These are phyloP conservation scores for Diaporthe destruens DNA, from an alignment of 2,329 filamentous ascomycete genomes.

Conservation along the genomic window DNA sequence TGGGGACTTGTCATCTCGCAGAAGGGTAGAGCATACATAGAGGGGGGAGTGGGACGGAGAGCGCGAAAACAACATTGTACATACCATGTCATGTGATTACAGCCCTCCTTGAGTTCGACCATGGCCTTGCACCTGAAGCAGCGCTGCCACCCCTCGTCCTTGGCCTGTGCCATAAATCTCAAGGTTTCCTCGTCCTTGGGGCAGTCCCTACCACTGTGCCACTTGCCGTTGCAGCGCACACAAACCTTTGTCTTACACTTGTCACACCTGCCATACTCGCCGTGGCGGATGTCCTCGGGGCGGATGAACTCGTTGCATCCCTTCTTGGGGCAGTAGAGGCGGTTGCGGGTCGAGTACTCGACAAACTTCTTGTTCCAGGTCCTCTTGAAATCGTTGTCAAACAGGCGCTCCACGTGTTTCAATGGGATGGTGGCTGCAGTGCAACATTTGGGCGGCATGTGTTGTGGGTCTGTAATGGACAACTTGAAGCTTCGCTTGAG, in stretches of 20 bases:
- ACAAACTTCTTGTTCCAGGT: conserved; percentile 85
- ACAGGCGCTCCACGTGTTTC: conserved; percentile 80
- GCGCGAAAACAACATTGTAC: conserved; percentile 49
- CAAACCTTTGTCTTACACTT: conserved; percentile 82
- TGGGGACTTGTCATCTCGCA: conserved; percentile 4
- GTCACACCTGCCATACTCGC: conserved; percentile 76
- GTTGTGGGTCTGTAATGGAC: conserved; percentile 80
- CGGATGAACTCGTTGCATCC: conserved; percentile 86
- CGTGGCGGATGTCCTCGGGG: conserved; percentile 74
- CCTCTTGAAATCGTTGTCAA: conserved; percentile 80
- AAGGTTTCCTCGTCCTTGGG: conserved; percentile 77
- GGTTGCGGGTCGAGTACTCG: conserved; percentile 80
- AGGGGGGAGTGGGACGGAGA: neutral
- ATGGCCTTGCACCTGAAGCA: conserved; percentile 80
- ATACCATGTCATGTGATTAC: conserved; percentile 90
- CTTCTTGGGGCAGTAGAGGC: conserved; percentile 80
- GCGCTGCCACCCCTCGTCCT: conserved; percentile 78
- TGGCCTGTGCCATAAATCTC: conserved; percentile 73
- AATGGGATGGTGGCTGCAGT: conserved; percentile 78
- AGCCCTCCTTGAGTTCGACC: conserved; percentile 85
- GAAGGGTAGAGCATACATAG: conserved; percentile 31
- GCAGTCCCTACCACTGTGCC: conserved; percentile 78
- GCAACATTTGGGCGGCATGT: conserved; percentile 90
- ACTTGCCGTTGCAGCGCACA: conserved; percentile 77
- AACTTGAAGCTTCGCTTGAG: conserved; percentile 80